A percentile compares a stretch with the other conserved stretches of the same genome.
phyloP scores from a whole-genome alignment of 2,329 filamentous ascomycete species.

The Penicillium sp. region DNA sequence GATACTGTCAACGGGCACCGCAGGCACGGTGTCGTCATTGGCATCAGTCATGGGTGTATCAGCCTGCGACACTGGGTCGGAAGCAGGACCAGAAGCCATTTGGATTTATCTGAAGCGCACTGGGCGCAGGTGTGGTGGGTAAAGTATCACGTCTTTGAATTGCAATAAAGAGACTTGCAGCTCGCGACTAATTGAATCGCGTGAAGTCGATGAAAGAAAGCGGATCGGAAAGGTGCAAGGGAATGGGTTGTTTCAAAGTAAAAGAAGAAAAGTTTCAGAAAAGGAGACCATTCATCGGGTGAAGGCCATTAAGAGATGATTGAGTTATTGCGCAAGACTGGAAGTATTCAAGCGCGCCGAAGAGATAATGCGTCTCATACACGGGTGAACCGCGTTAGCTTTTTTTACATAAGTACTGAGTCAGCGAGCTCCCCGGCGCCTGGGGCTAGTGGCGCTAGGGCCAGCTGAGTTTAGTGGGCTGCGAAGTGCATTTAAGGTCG shows the following conservation, averaged over 20 bases:
- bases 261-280: neutral
- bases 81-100: constrained; percentile 46
- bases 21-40: constrained; percentile 37
- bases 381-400: neutral
- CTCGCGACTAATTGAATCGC: constrained; percentile 11
- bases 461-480: neutral
- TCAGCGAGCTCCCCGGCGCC: neutral
- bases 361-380: neutral
- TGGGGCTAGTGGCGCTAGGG: neutral
- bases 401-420: neutral
- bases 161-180: constrained; percentile 7
- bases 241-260: neutral
- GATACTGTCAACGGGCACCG: constrained; percentile 38
- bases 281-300: neutral
- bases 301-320: neutral
- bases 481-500: neutral
- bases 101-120: constrained; percentile 27
- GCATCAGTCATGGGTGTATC: constrained; percentile 52
- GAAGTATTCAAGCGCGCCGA: constrained; percentile 31
- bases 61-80: constrained; percentile 45
- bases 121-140: constrained; percentile 21
- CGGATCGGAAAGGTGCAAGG: neutral
- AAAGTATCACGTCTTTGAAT: constrained; percentile 11
- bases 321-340: constrained; percentile 16
- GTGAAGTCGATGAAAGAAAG: neutral